These are phyloP conservation scores for Anethum foeniculum DNA, from an alignment of 140 eudicot genomes.

Conservation along the genomic window DNA sequence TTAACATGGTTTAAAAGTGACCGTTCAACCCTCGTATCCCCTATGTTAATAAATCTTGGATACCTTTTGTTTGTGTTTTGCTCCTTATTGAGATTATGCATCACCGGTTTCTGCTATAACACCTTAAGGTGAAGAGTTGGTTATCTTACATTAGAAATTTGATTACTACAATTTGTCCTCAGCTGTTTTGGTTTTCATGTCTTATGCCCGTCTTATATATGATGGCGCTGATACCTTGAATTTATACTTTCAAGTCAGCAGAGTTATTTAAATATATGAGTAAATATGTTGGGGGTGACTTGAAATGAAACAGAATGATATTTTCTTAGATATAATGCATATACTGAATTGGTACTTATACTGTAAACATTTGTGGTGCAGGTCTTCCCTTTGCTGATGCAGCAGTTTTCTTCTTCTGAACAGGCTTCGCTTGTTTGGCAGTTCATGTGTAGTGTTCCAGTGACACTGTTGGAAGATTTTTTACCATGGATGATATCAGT, in stretches of 20 bases:
- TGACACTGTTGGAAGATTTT: conserved; percentile 60
- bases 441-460: conserved; percentile 78
- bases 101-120: background rate
- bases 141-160: background rate
- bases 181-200: background rate
- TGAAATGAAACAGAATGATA: background rate
- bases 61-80: background rate
- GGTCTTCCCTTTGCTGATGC: conserved; percentile 76
- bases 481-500: conserved; percentile 67
- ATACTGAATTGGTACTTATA: background rate
- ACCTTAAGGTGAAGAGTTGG: background rate
- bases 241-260: background rate
- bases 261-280: background rate
- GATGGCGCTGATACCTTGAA: background rate
- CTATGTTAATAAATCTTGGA: background rate
- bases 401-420: conserved; percentile 48
- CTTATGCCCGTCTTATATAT: background rate
- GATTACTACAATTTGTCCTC: background rate
- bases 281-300: background rate
- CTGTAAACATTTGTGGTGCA: conserved; percentile 24
- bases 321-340: background rate
- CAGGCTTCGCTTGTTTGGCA: conserved; percentile 91
- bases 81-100: background rate
- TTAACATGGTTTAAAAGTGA: background rate
- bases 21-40: background rate